Percentiles rank a stretch among this genome's conserved stretches.
Evolutionary conservation across 2,329 filamentous ascomycete genomes (phyloP).

Genomic region (Sclerotinia borealis): DNA sequence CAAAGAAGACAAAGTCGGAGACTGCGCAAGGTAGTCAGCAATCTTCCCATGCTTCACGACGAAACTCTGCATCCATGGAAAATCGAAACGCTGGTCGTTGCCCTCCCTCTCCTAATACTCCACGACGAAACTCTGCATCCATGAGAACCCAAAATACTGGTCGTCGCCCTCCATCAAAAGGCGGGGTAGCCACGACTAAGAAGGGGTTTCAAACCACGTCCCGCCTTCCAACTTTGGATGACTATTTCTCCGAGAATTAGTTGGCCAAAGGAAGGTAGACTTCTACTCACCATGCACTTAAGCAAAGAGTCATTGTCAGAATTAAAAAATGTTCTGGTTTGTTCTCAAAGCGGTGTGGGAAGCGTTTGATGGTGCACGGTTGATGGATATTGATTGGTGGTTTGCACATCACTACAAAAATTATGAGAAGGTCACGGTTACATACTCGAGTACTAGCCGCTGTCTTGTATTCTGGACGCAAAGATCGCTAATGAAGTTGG

Average conservation of each 20-base stretch:
- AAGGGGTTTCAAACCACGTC: background rate
- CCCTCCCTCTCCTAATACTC: background rate
- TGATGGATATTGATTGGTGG: no score
- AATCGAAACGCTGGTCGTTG: no score
- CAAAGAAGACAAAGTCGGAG: background rate
- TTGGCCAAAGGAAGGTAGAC: no score
- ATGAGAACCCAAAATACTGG: background rate
- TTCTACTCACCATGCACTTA: background rate
- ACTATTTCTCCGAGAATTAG: background rate
- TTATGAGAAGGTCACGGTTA: no score
- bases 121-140: background rate
- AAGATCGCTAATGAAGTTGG: background rate
- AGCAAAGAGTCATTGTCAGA: background rate
- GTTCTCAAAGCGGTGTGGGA: background rate
- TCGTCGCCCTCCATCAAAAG: background rate
- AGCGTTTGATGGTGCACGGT: background rate
- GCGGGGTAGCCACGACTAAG: background rate
- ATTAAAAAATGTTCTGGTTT: background rate
- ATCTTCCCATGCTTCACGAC: background rate
- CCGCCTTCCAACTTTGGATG: background rate
- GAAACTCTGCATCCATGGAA: background rate
- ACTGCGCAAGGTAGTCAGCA: no score
- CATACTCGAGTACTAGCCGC: no score
- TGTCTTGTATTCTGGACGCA: no score
- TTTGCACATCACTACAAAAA: no score